A percentile compares a stretch with the other conserved stretches of the same genome.
These are phyloP conservation scores for Pichia thaimueangensis DNA, from an alignment of 805 yeast genomes.

Conservation along the genomic window DNA sequence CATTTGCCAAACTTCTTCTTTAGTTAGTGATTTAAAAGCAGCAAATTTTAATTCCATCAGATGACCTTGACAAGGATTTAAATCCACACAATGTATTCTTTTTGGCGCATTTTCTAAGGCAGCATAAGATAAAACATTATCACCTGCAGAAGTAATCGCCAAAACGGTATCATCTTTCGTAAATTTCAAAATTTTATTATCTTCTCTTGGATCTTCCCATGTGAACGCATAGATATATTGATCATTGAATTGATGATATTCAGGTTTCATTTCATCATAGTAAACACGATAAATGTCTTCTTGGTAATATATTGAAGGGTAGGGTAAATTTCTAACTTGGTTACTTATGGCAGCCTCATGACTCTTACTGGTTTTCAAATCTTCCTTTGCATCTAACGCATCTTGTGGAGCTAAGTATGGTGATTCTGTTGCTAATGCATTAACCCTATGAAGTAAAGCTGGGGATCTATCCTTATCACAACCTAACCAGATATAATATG, in stretches of 20 bases:
- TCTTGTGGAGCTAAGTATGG: conserved; percentile 67
- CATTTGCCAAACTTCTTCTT: conserved; percentile 62
- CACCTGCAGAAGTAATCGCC: conserved; percentile 85
- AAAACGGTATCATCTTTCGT: conserved; percentile 62
- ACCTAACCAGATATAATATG: conserved; percentile 81
- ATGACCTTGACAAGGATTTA: conserved; percentile 80
- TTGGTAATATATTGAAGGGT: conserved; percentile 77
- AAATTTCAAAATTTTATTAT: conserved; percentile 57
- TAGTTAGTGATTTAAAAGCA: conserved; percentile 48
- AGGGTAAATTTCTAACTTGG: conserved; percentile 60
- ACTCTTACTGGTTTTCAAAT: conserved; percentile 53
- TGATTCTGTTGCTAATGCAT: conserved; percentile 73
- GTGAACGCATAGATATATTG: conserved; percentile 85
- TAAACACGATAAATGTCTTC: conserved; percentile 72
- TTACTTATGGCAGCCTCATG: conserved; percentile 69
- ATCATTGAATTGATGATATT: conserved; percentile 63
- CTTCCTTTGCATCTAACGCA: conserved; percentile 16
- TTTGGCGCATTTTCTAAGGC: conserved; percentile 65
- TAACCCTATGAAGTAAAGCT: conserved; percentile 46
- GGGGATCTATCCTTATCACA: conserved; percentile 53
- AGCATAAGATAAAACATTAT: conserved; percentile 71
- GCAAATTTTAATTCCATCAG: conserved; percentile 75
- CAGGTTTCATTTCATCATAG: conserved; percentile 64
- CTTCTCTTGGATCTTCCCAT: conserved; percentile 89
- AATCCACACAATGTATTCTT: conserved; percentile 76